Conservation (phyloP, 495 filamentous ascomycete species). For the Penicillium maclennaniae region DNA sequence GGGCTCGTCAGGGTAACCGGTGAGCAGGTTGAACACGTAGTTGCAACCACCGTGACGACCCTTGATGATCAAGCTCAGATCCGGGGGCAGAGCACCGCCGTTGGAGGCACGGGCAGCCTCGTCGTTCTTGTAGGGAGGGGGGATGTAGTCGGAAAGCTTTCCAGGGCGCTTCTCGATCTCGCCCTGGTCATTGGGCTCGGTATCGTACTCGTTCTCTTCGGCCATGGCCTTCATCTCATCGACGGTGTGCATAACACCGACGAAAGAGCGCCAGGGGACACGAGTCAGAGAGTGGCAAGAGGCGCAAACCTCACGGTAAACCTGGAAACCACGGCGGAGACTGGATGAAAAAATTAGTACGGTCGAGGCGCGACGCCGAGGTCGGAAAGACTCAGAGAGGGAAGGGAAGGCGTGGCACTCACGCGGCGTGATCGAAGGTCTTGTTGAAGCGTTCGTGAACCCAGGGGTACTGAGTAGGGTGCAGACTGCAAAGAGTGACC, state of each 20-base stretch:
- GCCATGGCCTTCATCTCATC: constrained; percentile 96
- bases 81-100: constrained; percentile 94
- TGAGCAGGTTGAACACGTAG: constrained; percentile 95
- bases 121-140: constrained; percentile 93
- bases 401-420: constrained; percentile 37
- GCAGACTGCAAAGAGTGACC: constrained; percentile 57
- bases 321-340: constrained; percentile 98
- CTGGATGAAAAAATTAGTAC: constrained; percentile 45
- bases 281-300: constrained; percentile 94
- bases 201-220: constrained; percentile 98
- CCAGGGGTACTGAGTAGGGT: constrained; percentile 92
- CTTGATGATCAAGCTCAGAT: constrained; percentile 98
- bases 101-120: constrained; percentile 97
- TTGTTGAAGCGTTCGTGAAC: constrained; percentile 84
- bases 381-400: neutral
- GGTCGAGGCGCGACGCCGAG: constrained; percentile 15
- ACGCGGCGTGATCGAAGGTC: constrained; percentile 97
- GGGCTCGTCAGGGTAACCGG: constrained; percentile 97
- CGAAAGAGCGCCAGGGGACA: constrained; percentile 88
- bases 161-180: constrained; percentile 97
- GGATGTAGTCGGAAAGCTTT: constrained; percentile 97
- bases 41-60: constrained; percentile 95
- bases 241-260: constrained; percentile 88
- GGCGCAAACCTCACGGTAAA: constrained; percentile 98
- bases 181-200: constrained; percentile 95